These are phyloP conservation scores for Boletus rufocinnamomeus DNA, from an alignment of 768 basidiomycete genomes.

Conservation along the genomic window DNA sequence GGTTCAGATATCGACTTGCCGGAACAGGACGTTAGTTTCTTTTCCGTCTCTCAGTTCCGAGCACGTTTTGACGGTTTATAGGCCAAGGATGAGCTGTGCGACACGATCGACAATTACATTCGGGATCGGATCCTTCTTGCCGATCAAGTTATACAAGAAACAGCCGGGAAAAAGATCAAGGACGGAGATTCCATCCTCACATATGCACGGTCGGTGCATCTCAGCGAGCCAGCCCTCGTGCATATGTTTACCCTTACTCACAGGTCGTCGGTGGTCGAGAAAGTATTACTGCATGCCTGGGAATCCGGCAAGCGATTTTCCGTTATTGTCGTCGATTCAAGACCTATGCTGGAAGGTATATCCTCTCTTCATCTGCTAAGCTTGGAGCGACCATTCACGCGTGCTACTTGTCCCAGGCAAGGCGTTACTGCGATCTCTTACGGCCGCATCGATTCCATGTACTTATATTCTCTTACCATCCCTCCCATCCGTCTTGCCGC, in stretches of 20 bases:
- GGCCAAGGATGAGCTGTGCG: slow-evolving; percentile 85
- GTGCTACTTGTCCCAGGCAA: slow-evolving; percentile 56
- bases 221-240: not conserved
- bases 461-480: slow-evolving; percentile 93
- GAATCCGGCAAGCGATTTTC: slow-evolving; percentile 76
- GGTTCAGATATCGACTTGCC: slow-evolving; percentile 89
- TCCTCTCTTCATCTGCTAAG: not conserved
- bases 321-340: slow-evolving; percentile 93
- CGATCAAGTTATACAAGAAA: slow-evolving; percentile 88
- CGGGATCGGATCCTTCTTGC: slow-evolving; percentile 92
- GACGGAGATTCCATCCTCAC: slow-evolving; percentile 92
- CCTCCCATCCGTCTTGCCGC: slow-evolving; percentile 73
- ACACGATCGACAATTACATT: slow-evolving; percentile 90
- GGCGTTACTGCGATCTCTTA: slow-evolving; percentile 67
- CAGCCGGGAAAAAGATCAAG: slow-evolving; percentile 90
- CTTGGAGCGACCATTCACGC: slow-evolving; percentile 2
- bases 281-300: slow-evolving; percentile 78
- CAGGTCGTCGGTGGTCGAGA: slow-evolving; percentile 94
- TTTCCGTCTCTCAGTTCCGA: not conserved
- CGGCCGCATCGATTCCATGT: slow-evolving; percentile 70
- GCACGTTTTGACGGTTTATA: slow-evolving; percentile 33
- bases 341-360: slow-evolving; percentile 87
- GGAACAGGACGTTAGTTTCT: slow-evolving; percentile 79
- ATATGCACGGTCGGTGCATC: slow-evolving; percentile 72
- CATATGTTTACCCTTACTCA: slow-evolving; percentile 6